Base-by-base conservation (phyloP, 2,329 filamentous ascomycete species). In the Neonectria ditissima region DNA sequence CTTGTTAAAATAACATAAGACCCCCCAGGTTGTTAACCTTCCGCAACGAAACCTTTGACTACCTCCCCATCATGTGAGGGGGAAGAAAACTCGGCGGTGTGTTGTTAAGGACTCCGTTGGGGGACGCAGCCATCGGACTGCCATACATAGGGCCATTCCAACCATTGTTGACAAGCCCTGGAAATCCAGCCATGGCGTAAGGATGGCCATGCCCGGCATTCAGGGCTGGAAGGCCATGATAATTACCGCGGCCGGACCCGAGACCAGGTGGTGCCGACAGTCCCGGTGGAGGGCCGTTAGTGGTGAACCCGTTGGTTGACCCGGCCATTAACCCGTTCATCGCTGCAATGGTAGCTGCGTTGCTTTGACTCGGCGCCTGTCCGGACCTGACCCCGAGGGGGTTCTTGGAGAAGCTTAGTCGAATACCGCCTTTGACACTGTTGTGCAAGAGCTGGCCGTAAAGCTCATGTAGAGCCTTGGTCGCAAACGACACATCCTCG, bases 341-440 rank as follows among this genome's bases (percentile, higher is more conserved):
- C 32, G 86, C 86, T 41, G 83, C 83, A 70, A 89, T 80, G 18
- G 75, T 73, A 22, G 77, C 73, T 5, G 77, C 71, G 6, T 75
- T 75, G 26, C 76, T 74, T 60, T 84, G 80, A 26, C 79, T 80
- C 9, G 82, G 75, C n/a, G 81, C 84, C 74, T 94, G 93, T 26
- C 89, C 89, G 2, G 92, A 93, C 48, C 96, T 91, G 28, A 98
- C 95, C 22, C 96, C 96, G 2, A 98, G 86, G 0, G 96, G 96
- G 73, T 98, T 98, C 82, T 98, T 98, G 30, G 95, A 97, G 79
- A 97, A 99, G 79, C 94, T 97, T 59, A 99, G 84, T 24, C 96
- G 91, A 73, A 99, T 97, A 34, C 96, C 96, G 7, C 95, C 95
- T 77, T 97, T 97, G 75, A 93, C 87, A 74, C 94, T 97, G 80